Evolutionary conservation across 768 basidiomycete species (phyloP).

Genomic region (Trametes cinnabarina): DNA sequence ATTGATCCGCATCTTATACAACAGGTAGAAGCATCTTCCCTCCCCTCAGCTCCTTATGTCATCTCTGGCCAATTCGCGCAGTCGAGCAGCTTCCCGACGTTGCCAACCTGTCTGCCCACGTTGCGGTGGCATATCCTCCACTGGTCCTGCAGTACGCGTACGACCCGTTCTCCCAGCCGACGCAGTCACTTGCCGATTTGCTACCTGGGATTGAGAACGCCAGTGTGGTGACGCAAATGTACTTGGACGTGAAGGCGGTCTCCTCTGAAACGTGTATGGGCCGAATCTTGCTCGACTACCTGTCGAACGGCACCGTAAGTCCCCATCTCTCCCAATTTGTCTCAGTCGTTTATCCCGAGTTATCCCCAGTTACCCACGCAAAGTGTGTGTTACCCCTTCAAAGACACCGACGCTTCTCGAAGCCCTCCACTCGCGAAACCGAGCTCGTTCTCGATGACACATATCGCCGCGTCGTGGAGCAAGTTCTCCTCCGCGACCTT

Average conservation of each 20-base stretch:
- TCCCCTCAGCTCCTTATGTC: background rate
- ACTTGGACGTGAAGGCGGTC: background rate
- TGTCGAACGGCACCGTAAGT: background rate
- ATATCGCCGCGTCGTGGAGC: background rate
- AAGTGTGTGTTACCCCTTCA: no score
- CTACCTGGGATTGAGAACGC: background rate
- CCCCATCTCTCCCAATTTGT: background rate
- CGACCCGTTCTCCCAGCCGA: background rate
- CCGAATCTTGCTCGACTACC: background rate
- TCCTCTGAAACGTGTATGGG: background rate
- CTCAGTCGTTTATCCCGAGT: no score
- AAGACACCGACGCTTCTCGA: no score
- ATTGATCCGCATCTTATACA: no score
- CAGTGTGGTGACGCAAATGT: background rate
- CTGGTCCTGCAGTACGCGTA: background rate
- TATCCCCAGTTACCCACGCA: no score
- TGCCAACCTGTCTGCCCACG: background rate
- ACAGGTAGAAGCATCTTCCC: background rate
- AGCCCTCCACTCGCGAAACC: no score
- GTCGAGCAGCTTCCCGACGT: background rate
- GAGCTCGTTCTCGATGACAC: no score
- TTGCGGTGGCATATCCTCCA: background rate
- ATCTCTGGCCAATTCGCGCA: slow-evolving; percentile 1
- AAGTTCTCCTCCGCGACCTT: no score
- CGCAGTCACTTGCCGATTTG: no score